These are phyloP conservation scores for Mucuna pruriens DNA, from an alignment of 306 rosid species.

Conservation along the genomic window DNA sequence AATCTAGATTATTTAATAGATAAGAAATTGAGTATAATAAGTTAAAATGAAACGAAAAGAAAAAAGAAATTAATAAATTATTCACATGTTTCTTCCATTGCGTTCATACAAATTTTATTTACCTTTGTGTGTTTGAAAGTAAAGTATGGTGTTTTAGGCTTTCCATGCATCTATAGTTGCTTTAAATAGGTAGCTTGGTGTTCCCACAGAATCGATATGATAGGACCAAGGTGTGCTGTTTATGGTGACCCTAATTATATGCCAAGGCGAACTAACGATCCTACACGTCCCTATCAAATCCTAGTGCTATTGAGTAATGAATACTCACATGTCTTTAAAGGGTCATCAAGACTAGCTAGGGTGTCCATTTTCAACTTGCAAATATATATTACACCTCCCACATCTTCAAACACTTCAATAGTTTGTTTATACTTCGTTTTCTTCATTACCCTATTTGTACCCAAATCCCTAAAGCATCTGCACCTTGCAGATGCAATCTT, in stretches of 20 bases:
- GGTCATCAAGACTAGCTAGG: background rate
- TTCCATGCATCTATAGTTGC: background rate
- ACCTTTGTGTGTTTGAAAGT: background rate
- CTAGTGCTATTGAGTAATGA: conserved; percentile 17
- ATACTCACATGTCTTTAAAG: conserved; percentile 9
- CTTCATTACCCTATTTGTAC: conserved; percentile 40
- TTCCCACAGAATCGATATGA: conserved; percentile 27
- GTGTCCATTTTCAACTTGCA: background rate
- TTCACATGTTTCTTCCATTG: background rate
- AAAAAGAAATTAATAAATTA: too few relatives aligned
- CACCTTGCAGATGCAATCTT: conserved; percentile 33
- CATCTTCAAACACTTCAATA: background rate
- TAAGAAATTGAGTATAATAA: background rate
- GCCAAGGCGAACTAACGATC: background rate
- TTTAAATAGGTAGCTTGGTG: background rate
- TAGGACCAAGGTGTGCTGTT: conserved; percentile 34
- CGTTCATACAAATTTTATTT: conserved; percentile 17
- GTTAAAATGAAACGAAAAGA: background rate
- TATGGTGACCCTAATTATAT: conserved; percentile 23
- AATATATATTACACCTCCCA: background rate
- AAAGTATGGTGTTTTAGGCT: background rate
- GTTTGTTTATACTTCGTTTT: conserved; percentile 41
- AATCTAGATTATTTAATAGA: background rate
- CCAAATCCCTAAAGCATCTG: conserved; percentile 26
- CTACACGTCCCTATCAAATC: conserved; percentile 28